These are phyloP conservation scores for Parastagonospora nodorum DNA, from an alignment of 2,329 filamentous ascomycete species.

Conservation along the genomic window DNA sequence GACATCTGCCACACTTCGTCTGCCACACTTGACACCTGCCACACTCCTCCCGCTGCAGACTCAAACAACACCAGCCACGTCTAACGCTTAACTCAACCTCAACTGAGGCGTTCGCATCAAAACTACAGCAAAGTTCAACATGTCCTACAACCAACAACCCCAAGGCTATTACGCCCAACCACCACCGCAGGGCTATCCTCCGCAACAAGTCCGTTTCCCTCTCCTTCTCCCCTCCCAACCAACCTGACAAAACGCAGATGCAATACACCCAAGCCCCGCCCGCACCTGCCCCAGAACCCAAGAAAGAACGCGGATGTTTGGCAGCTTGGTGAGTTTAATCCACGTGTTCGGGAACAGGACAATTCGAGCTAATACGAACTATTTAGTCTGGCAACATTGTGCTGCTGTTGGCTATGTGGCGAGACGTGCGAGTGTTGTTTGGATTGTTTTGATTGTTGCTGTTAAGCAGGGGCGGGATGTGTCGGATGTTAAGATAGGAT, in stretches of 20 bases:
- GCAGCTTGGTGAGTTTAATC: constrained; percentile 33
- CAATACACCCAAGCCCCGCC: constrained; percentile 38
- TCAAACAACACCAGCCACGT: constrained; percentile 18
- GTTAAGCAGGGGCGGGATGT: constrained; percentile 7
- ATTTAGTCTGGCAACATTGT: constrained; percentile 39
- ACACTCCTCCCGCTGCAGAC: background rate
- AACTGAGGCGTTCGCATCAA: background rate
- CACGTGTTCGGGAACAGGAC: background rate
- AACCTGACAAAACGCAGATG: constrained; percentile 24
- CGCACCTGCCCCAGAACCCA: constrained; percentile 27
- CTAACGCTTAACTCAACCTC: background rate
- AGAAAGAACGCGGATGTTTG: constrained; percentile 42
- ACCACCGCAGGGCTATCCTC: constrained; percentile 28
- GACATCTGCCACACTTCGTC: constrained; percentile 7
- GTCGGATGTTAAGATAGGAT: background rate
- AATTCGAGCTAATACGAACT: background rate
- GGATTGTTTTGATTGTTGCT: constrained; percentile 40
- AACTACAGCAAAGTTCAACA: constrained; percentile 8
- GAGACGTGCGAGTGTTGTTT: constrained; percentile 45
- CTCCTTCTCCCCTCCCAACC: no score
- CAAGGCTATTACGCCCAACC: constrained; percentile 34
- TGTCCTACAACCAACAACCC: constrained; percentile 23
- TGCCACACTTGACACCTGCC: constrained; percentile 8
- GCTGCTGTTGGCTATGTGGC: constrained; percentile 44
- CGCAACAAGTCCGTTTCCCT: constrained; percentile 29